phyloP scores from a whole-genome alignment of 306 rosid genomes.

The Castanopsis chinensis region DNA sequence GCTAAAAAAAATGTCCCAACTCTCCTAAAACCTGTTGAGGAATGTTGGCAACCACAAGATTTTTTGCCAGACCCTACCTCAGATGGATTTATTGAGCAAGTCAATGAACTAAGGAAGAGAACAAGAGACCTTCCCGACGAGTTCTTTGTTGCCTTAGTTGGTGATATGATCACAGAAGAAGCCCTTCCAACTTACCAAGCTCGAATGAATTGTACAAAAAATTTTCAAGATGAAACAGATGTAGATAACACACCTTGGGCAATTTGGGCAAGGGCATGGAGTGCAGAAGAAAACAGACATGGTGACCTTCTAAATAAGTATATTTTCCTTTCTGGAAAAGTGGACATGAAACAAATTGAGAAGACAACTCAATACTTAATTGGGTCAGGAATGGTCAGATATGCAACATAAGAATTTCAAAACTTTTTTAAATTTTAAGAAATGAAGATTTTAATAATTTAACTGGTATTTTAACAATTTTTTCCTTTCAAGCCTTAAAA shows the following conservation, averaged over 20 bases:
- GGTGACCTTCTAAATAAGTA: slow-evolving; percentile 90
- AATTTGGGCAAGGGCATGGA: slow-evolving; percentile 88
- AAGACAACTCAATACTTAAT: slow-evolving; percentile 78
- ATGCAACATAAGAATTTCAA: no score
- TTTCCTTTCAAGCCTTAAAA: no score
- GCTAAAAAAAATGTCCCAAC: slow-evolving; percentile 60
- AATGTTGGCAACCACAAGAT: slow-evolving; percentile 89
- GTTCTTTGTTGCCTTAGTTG: slow-evolving; percentile 80
- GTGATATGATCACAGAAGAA: slow-evolving; percentile 86
- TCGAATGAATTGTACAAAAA: slow-evolving; percentile 65
- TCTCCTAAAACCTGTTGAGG: slow-evolving; percentile 73
- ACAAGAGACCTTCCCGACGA: slow-evolving; percentile 77
- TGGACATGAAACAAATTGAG: slow-evolving; percentile 79
- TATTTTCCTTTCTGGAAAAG: slow-evolving; percentile 72
- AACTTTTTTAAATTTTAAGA: no score
- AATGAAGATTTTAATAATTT: no score
- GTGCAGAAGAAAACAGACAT: slow-evolving; percentile 87
- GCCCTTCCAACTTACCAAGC: slow-evolving; percentile 93
- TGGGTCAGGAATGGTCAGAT: slow-evolving; percentile 76
- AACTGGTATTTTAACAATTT: no score
- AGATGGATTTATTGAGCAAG: slow-evolving; percentile 74
- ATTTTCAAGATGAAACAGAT: slow-evolving; percentile 76
- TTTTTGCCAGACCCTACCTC: slow-evolving; percentile 64
- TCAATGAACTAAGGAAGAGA: slow-evolving; percentile 71
- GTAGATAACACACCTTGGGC: slow-evolving; percentile 86